phyloP scores from a whole-genome alignment of 23 red algal genomes.

The Pyropia haitanensis region DNA sequence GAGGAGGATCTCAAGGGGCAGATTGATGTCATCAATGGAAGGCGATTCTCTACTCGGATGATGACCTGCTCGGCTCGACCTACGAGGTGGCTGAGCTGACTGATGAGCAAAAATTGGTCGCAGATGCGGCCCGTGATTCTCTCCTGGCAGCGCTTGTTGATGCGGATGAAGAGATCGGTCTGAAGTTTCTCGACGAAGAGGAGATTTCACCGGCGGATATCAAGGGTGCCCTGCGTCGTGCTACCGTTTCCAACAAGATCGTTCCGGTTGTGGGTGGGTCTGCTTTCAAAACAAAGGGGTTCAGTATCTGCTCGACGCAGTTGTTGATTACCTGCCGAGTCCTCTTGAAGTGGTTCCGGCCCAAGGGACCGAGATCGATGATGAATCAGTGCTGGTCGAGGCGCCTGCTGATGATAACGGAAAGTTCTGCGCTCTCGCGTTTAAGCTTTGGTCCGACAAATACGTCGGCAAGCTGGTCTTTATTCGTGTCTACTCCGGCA shows the following conservation, averaged over 20 bases:
- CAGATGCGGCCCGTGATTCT: constrained; percentile 15
- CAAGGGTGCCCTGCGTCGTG: constrained; percentile 14
- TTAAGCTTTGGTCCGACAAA: no score
- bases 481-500: no score
- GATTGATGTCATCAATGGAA: constrained; percentile 34
- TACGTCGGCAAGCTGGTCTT: no score
- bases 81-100: constrained; percentile 24
- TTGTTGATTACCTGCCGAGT: constrained; percentile 41
- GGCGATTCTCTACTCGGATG: constrained; percentile 26
- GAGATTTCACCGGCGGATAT: constrained; percentile 3
- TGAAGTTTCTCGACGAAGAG: constrained; percentile 35
- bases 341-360: constrained; percentile 28
- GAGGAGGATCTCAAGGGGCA: constrained; percentile 34
- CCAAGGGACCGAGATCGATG: constrained; percentile 9
- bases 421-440: no score
- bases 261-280: constrained; percentile 46
- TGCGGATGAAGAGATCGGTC: constrained; percentile 20
- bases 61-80: constrained; percentile 22
- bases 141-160: constrained; percentile 24
- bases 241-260: constrained; percentile 12
- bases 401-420: no score
- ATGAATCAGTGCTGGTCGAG: no score
- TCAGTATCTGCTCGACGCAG: constrained; percentile 38
- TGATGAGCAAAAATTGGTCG: constrained; percentile 7
- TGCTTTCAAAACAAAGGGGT: constrained; percentile 69